Conservation (phyloP, 2,329 filamentous ascomycete genomes). For the Leptographium procerum region DNA sequence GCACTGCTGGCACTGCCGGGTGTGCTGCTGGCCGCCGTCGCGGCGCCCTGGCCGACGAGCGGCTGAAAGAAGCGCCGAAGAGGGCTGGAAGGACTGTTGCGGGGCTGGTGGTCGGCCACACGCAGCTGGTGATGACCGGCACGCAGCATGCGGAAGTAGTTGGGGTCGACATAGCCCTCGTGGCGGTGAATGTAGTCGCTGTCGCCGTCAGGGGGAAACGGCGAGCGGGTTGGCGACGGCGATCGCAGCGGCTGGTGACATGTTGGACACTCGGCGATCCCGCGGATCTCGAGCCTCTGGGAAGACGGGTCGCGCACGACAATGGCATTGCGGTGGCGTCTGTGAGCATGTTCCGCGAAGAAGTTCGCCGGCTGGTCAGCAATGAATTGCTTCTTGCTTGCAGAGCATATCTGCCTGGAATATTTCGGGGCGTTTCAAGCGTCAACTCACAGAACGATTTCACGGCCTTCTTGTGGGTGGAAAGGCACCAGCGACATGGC, state of each 20-base stretch:
- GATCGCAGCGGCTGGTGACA: conserved; percentile 63
- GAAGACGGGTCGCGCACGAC: conserved; percentile 84
- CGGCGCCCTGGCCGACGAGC: conserved; percentile 12
- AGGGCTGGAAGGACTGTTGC: conserved; percentile 21
- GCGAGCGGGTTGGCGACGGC: conserved; percentile 33
- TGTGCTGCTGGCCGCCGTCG: too few relatives aligned
- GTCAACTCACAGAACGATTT: conserved; percentile 71
- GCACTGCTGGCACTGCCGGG: background rate
- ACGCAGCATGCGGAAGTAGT: conserved; percentile 92
- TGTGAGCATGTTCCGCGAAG: too few relatives aligned
- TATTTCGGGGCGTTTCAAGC: too few relatives aligned
- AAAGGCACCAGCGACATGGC: conserved; percentile 64
- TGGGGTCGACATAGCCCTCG: conserved; percentile 72
- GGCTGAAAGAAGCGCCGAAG: conserved; percentile 42
- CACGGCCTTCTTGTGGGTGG: conserved; percentile 57
- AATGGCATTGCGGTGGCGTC: conserved; percentile 83
- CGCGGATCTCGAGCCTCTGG: conserved; percentile 72
- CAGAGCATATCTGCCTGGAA: conserved; percentile 4
- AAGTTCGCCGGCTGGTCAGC: background rate
- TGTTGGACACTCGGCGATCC: conserved; percentile 73
- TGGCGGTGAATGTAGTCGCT: conserved; percentile 21
- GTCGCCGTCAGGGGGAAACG: conserved; percentile 27
- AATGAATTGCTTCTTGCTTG: background rate
- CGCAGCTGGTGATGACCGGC: conserved; percentile 26
- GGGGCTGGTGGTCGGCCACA: conserved; percentile 29